Percentiles rank a stretch among this genome's conserved stretches.
Evolutionary conservation across 2,329 filamentous ascomycete species (phyloP).

Genomic region (Zymoseptoria brevis): DNA sequence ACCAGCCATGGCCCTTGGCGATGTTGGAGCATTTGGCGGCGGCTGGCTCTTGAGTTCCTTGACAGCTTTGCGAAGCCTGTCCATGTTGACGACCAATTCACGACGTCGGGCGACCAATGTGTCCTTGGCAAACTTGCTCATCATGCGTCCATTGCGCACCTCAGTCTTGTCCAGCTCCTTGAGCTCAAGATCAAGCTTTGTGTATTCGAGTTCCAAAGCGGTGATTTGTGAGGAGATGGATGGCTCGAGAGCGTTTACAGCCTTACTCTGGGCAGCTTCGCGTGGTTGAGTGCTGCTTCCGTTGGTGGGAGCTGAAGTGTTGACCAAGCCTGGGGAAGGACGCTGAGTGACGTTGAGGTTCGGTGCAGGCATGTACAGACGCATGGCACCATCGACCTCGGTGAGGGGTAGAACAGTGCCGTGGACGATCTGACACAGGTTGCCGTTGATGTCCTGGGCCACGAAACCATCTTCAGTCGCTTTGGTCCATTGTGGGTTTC

Average conservation of each 20-base stretch:
- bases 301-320: not conserved
- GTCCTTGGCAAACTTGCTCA: conserved; percentile 26
- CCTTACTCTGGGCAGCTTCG: not conserved
- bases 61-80: conserved; percentile 29
- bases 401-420: conserved; percentile 29
- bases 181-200: conserved; percentile 29
- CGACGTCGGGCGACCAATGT: conserved; percentile 28
- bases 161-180: conserved; percentile 33
- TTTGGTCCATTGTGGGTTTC: conserved; percentile 24
- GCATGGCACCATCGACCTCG: conserved; percentile 27
- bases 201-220: conserved; percentile 31
- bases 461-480: conserved; percentile 32
- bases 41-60: conserved; percentile 26
- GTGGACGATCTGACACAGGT: conserved; percentile 32
- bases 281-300: not conserved
- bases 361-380: conserved; percentile 30
- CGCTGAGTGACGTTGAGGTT: conserved; percentile 27
- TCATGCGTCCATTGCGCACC: conserved; percentile 28
- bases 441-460: conserved; percentile 29
- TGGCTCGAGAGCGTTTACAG: conserved; percentile 15
- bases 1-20: conserved; percentile 16
- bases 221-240: conserved; percentile 25
- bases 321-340: conserved; percentile 3
- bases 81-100: conserved; percentile 27
- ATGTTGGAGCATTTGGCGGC: conserved; percentile 17